Evolutionary conservation across 441 rosid species (phyloP).

Genomic region (Adansonia rubrostipa): DNA sequence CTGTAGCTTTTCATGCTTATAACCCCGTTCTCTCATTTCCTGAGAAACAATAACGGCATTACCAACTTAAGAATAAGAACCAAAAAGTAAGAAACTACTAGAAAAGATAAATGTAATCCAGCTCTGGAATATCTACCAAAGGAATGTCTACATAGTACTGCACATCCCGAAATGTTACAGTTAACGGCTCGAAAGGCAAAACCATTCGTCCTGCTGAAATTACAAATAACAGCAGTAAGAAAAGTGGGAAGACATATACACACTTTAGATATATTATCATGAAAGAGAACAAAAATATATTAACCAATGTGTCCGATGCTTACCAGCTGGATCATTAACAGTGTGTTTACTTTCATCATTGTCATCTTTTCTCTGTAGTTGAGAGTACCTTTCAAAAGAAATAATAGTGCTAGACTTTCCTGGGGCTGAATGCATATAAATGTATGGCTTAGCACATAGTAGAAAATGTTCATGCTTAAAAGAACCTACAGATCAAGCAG

Average conservation of each 20-base stretch:
- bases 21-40: constrained; percentile 64
- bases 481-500: background rate
- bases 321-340: background rate
- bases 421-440: constrained; percentile 43
- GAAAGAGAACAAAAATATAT: too few species aligned
- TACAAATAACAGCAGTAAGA: background rate
- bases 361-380: constrained; percentile 41
- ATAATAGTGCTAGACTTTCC: constrained; percentile 56
- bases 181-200: constrained; percentile 65
- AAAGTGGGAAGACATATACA: background rate
- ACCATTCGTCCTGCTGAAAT: constrained; percentile 49
- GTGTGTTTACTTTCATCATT: background rate
- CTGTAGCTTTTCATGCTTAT: constrained; percentile 46
- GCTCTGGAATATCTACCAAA: constrained; percentile 41
- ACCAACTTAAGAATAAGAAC: background rate
- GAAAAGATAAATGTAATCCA: background rate
- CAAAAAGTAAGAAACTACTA: background rate
- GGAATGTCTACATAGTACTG: constrained; percentile 70
- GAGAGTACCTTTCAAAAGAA: constrained; percentile 47
- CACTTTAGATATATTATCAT: too few species aligned
- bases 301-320: too few species aligned
- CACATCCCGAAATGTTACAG: constrained; percentile 59
- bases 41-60: background rate
- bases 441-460: background rate
- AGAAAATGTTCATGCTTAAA: background rate